Percentiles rank a stretch among this genome's conserved stretches.
These are phyloP conservation scores for Dendrobium catenatum DNA, from an alignment of 106 monocot genomes.

Conservation along the genomic window DNA sequence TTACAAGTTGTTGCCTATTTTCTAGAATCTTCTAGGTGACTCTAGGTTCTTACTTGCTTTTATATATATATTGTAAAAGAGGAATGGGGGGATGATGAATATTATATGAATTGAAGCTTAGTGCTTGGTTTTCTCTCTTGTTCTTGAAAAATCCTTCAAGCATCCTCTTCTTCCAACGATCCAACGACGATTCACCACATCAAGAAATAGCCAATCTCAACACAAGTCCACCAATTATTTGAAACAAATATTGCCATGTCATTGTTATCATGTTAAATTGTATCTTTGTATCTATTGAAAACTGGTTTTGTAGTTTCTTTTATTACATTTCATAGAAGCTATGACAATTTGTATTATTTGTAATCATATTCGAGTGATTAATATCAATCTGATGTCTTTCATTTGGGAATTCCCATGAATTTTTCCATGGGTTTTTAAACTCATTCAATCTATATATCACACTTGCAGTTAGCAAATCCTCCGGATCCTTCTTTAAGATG, in stretches of 20 bases:
- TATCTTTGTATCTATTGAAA: not conserved
- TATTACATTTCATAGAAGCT: not conserved
- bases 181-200: too few species aligned
- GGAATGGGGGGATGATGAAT: too few species aligned
- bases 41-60: too few species aligned
- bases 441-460: not conserved
- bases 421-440: not conserved
- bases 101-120: too few species aligned
- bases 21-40: too few species aligned
- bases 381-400: not conserved
- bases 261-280: not conserved
- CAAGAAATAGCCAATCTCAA: too few species aligned
- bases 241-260: not conserved
- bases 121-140: too few species aligned
- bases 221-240: not conserved
- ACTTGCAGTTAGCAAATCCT: conserved; percentile 55
- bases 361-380: not conserved
- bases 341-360: not conserved
- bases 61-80: too few species aligned
- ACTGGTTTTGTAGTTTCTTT: not conserved
- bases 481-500: conserved; percentile 31
- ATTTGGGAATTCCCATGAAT: not conserved
- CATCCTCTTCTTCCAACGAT: too few species aligned
- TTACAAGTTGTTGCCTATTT: too few species aligned
- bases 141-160: too few species aligned